Conservation (phyloP, 2,329 filamentous ascomycete genomes). For the Penicillium sp. region DNA sequence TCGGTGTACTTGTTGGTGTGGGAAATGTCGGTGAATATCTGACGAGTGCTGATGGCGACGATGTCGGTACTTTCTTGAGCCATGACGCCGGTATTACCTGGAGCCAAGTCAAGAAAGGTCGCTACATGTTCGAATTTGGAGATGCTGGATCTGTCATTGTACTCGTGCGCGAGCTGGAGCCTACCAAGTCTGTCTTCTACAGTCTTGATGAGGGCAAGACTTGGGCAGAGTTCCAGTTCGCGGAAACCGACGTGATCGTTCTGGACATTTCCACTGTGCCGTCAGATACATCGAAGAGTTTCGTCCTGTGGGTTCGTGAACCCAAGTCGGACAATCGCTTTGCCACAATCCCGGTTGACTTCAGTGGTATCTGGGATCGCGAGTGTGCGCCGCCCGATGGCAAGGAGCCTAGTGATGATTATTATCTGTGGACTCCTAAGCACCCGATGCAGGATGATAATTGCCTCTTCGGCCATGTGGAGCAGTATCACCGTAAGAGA, state of each 20-base stretch:
- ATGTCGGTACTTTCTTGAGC: conserved; percentile 89
- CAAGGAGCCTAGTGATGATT: conserved; percentile 65
- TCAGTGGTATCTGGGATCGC: conserved; percentile 74
- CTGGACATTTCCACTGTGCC: conserved; percentile 84
- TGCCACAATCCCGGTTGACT: conserved; percentile 83
- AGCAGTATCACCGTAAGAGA: conserved; percentile 90
- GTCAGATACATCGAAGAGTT: conserved; percentile 87
- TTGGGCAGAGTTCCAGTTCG: conserved; percentile 78
- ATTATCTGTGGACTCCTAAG: conserved; percentile 82
- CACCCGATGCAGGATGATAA: conserved; percentile 78
- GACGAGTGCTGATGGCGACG: conserved; percentile 67
- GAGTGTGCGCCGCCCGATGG: conserved; percentile 70
- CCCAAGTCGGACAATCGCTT: conserved; percentile 52
- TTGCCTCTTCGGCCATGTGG: conserved; percentile 90
- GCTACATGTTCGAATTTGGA: conserved; percentile 91
- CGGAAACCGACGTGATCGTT: conserved; percentile 70
- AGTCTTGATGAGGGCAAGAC: conserved; percentile 77
- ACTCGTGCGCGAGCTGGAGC: conserved; percentile 72
- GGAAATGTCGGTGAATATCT: conserved; percentile 85
- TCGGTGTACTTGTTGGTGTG: conserved; percentile 87
- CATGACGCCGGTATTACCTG: conserved; percentile 88
- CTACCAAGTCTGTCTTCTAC: conserved; percentile 73
- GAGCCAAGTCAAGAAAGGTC: conserved; percentile 82
- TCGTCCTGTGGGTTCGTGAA: conserved; percentile 80
- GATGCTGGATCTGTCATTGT: conserved; percentile 94